Percentiles rank a stretch among this genome's conserved stretches.
Conservation (phyloP, 306 rosid genomes). For the Rosa chinensis region DNA sequence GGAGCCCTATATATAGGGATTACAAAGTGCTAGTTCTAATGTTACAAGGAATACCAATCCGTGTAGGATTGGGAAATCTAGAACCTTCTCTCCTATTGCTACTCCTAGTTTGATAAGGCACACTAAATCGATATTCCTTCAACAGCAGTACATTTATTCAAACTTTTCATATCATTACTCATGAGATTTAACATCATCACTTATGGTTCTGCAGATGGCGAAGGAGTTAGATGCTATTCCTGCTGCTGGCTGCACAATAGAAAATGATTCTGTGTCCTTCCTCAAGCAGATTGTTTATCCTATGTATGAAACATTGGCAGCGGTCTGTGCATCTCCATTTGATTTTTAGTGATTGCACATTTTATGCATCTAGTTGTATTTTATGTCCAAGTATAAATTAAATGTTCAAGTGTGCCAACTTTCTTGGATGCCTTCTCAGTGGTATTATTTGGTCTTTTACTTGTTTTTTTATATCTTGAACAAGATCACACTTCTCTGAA, state of each 20-base stretch:
- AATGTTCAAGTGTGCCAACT: not conserved
- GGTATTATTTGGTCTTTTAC: constrained; percentile 6
- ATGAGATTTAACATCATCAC: not conserved
- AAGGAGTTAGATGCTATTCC: constrained; percentile 75
- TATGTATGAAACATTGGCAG: constrained; percentile 44
- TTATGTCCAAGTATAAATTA: not conserved
- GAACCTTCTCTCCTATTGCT: too few relatives aligned
- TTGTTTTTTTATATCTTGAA: not conserved
- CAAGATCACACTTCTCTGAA: too few relatives aligned
- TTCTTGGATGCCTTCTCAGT: not conserved
- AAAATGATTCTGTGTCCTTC: constrained; percentile 59
- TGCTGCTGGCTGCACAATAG: constrained; percentile 52
- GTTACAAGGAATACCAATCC: too few relatives aligned
- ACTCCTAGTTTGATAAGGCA: too few relatives aligned
- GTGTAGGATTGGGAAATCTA: too few relatives aligned
- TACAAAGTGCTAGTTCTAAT: too few relatives aligned
- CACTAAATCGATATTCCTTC: too few relatives aligned
- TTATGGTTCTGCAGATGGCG: constrained; percentile 67
- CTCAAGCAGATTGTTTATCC: constrained; percentile 70
- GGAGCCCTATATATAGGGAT: too few relatives aligned
- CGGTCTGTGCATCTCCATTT: constrained; percentile 49
- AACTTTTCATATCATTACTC: not conserved
- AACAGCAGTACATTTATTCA: not conserved
- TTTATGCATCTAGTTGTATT: not conserved
- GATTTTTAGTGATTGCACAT: constrained; percentile 12